A percentile compares a stretch with the other conserved stretches of the same genome.
phyloP scores from a whole-genome alignment of 441 rosid genomes.

The Adansonia rubrostipa region DNA sequence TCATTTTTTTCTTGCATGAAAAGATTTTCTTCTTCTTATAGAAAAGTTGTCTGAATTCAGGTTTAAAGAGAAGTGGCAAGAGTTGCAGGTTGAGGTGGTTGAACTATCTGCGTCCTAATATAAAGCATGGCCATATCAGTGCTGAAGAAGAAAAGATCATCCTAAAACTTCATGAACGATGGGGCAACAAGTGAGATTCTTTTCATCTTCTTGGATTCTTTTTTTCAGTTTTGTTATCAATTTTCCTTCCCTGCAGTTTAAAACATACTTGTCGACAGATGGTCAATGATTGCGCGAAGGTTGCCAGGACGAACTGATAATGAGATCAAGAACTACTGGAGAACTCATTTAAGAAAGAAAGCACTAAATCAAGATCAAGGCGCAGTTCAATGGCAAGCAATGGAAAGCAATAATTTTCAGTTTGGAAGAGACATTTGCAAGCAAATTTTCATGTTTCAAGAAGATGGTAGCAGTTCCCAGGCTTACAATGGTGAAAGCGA shows the following conservation, averaged over 20 bases:
- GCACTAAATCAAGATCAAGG: slow-evolving; percentile 49
- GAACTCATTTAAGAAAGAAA: slow-evolving; percentile 63
- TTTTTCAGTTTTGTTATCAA: background rate
- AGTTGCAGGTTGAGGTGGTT: slow-evolving; percentile 81
- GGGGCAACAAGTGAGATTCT: slow-evolving; percentile 73
- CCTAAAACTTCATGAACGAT: slow-evolving; percentile 55
- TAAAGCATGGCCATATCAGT: slow-evolving; percentile 59
- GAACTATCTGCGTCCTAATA: slow-evolving; percentile 66
- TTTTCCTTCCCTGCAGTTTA: background rate
- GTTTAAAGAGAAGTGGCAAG: slow-evolving; percentile 73
- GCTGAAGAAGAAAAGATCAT: slow-evolving; percentile 62
- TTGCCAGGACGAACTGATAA: slow-evolving; percentile 86
- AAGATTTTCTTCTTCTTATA: background rate
- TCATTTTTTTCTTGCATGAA: background rate
- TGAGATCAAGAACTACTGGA: slow-evolving; percentile 83
- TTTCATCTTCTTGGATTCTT: background rate
- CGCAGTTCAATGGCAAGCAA: slow-evolving; percentile 17
- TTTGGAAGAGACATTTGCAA: slow-evolving; percentile 25
- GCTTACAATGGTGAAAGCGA: slow-evolving; percentile 26
- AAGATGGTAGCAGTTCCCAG: slow-evolving; percentile 10
- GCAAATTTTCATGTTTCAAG: slow-evolving; percentile 32
- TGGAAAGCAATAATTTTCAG: slow-evolving; percentile 1
- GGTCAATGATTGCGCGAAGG: slow-evolving; percentile 72
- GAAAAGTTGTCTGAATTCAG: slow-evolving; percentile 34
- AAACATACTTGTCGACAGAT: slow-evolving; percentile 37